These are phyloP conservation scores for Zygotorulaspora florentina DNA, from an alignment of 805 yeast species.

Conservation along the genomic window DNA sequence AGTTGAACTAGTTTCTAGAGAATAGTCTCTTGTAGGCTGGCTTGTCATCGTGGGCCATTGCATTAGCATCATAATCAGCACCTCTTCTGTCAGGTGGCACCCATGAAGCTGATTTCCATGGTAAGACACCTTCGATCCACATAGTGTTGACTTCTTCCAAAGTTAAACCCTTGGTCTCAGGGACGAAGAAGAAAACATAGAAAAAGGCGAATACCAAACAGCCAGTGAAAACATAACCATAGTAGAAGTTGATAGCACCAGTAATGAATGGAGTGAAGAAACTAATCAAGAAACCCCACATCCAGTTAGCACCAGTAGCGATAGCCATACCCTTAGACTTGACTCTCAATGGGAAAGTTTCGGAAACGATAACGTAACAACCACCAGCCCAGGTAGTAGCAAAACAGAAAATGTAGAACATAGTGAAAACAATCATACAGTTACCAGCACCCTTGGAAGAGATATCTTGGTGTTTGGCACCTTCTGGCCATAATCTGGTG, in stretches of 20 bases:
- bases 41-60: slow-evolving; percentile 24
- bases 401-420: slow-evolving; percentile 66
- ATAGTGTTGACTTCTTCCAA: slow-evolving; percentile 74
- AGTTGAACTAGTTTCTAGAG: not conserved
- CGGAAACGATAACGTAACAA: slow-evolving; percentile 60
- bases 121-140: slow-evolving; percentile 39
- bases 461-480: slow-evolving; percentile 37
- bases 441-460: slow-evolving; percentile 56
- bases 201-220: slow-evolving; percentile 50
- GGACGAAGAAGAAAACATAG: slow-evolving; percentile 65
- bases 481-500: slow-evolving; percentile 40
- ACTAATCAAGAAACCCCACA: slow-evolving; percentile 63
- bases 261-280: slow-evolving; percentile 71
- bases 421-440: slow-evolving; percentile 66
- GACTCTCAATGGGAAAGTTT: slow-evolving; percentile 68
- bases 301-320: slow-evolving; percentile 59
- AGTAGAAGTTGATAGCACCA: slow-evolving; percentile 56
- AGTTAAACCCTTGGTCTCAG: slow-evolving; percentile 73
- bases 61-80: slow-evolving; percentile 26
- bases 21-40: slow-evolving; percentile 21
- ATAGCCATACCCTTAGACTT: slow-evolving; percentile 52
- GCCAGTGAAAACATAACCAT: slow-evolving; percentile 59
- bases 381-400: slow-evolving; percentile 76
- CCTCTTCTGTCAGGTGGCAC: slow-evolving; percentile 42
- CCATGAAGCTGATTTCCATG: slow-evolving; percentile 47